These are phyloP conservation scores for Pseudogymnoascus sp. DNA, from an alignment of 2,329 filamentous ascomycete species.

Conservation along the genomic window DNA sequence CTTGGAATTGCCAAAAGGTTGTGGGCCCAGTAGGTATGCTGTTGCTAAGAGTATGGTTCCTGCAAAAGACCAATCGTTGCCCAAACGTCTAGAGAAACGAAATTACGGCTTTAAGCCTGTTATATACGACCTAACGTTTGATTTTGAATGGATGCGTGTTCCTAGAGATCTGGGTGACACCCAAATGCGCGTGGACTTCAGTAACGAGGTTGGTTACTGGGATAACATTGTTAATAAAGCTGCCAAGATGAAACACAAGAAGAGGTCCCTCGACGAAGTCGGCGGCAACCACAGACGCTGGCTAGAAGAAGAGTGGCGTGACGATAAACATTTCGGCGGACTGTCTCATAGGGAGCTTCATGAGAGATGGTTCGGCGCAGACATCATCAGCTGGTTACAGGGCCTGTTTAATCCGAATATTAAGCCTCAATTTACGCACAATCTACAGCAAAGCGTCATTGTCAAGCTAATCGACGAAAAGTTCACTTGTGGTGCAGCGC, in stretches of 20 bases:
- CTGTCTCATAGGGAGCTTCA: slow-evolving; percentile 22
- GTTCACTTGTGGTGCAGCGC: slow-evolving; percentile 10
- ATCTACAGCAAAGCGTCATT: slow-evolving; percentile 14
- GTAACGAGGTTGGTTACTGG: slow-evolving; percentile 34
- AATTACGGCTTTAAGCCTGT: slow-evolving; percentile 9
- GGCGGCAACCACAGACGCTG: slow-evolving; percentile 24
- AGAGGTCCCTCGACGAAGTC: slow-evolving; percentile 14
- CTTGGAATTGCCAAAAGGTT: slow-evolving; percentile 25
- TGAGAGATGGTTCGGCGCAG: slow-evolving; percentile 27
- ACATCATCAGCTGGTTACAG: slow-evolving; percentile 22
- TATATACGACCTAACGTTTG: slow-evolving; percentile 34
- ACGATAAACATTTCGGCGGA: slow-evolving; percentile 22
- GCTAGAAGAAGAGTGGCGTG: slow-evolving; percentile 28
- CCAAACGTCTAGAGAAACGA: slow-evolving; percentile 17
- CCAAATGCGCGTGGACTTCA: slow-evolving; percentile 35
- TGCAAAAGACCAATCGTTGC: slow-evolving; percentile 20
- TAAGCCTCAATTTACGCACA: slow-evolving; percentile 20
- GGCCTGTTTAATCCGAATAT: slow-evolving; percentile 16
- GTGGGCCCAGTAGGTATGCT: slow-evolving; percentile 25
- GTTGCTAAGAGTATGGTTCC: slow-evolving; percentile 21
- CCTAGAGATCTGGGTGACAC: slow-evolving; percentile 28
- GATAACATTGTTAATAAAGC: slow-evolving; percentile 23
- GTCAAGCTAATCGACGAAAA: slow-evolving; percentile 17
- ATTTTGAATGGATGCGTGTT: slow-evolving; percentile 33
- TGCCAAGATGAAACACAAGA: neutral